These are phyloP conservation scores for Niveomyces coronatus DNA, from an alignment of 2,329 filamentous ascomycete species.

Conservation along the genomic window DNA sequence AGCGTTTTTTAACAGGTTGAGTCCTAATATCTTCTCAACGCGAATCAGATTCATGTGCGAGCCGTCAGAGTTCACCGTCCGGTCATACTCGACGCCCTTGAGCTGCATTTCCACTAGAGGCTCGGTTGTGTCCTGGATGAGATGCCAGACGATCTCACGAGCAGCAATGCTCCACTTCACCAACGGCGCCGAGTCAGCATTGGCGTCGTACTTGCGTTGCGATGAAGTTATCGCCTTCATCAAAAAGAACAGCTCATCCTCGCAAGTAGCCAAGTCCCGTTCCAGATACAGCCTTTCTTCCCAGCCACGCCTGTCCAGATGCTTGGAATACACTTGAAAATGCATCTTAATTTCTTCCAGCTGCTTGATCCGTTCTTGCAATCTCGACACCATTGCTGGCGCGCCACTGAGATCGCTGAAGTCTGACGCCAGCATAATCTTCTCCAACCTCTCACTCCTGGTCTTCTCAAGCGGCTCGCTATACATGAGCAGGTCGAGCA, in stretches of 20 bases:
- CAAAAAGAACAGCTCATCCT: constrained; percentile 98
- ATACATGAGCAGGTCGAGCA: constrained; percentile 89
- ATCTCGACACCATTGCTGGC: constrained; percentile 80
- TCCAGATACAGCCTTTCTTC: constrained; percentile 83
- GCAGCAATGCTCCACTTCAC: constrained; percentile 91
- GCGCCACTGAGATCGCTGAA: constrained; percentile 94
- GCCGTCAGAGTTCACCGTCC: constrained; percentile 93
- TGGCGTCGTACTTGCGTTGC: constrained; percentile 69
- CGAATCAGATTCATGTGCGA: constrained; percentile 91
- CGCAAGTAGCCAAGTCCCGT: constrained; percentile 75
- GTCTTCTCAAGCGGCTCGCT: constrained; percentile 95
- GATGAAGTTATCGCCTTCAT: constrained; percentile 99
- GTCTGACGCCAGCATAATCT: constrained; percentile 97
- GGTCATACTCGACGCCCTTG: constrained; percentile 81
- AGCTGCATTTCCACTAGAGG: constrained; percentile 90
- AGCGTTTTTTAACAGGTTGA: constrained; percentile 83
- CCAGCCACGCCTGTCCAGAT: constrained; percentile 83
- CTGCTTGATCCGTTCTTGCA: constrained; percentile 88
- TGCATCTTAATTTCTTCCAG: constrained; percentile 93
- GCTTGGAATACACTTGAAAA: constrained; percentile 85
- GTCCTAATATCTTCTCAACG: constrained; percentile 75
- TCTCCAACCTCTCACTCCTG: constrained; percentile 87
- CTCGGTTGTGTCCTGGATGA: constrained; percentile 77
- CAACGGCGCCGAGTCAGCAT: constrained; percentile 65
- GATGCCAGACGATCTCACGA: constrained; percentile 92